Evolutionary conservation across 495 filamentous ascomycete species (phyloP), one percentile per base, ranked within the genome.

Genomic region (Neurospora cerealis): DNA sequence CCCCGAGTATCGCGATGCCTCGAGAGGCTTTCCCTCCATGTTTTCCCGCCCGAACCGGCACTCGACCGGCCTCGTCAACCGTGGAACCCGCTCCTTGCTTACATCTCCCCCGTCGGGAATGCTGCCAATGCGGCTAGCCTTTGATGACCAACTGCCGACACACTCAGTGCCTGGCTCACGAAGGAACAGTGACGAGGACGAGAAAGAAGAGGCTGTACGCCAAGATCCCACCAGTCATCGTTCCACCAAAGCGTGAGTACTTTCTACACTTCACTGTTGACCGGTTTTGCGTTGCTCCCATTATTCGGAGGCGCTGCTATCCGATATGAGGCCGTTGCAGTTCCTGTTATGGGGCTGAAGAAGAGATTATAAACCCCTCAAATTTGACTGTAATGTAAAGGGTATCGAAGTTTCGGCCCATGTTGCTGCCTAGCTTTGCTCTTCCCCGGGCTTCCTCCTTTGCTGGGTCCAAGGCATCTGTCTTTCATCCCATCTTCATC

Each of bases 161-260:
- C 92, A 92, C 78, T 98, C 95, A 48, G 90, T 97, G 40, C 95
- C 95, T 32, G 89, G 90, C 39, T 95, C 95, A 75, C 87, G 95
- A 75, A 92, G 96, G 76, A 91, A 92, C 77, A 93, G 92, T 70
- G 92, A 93, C 76, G 92, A 94, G 71, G 90, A 93, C 75, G 89
- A 91, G 78, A 91, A 92, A 75, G 88, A 90, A 73, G 89, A 89
- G 76, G 85, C 88, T 44, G 86, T 90, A 70, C 84, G 87, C 39
- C 88, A 91, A 75, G 86, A 90, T 72, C 90, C 88, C 71, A 89
- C 90, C 28, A 89, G 89, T 73, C 90, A 91, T 80, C 86, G 91
- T 42, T 88, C 89, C 71, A 89, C 88, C 60, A 88, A 88, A 71
- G 86, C 86, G 90, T 92, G 87, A 88, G 90, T 91, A 73, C 6